Evolutionary conservation across 495 filamentous ascomycete species (phyloP), one percentile per base, ranked within the genome.

Genomic region (Trichoderma gamsii): DNA sequence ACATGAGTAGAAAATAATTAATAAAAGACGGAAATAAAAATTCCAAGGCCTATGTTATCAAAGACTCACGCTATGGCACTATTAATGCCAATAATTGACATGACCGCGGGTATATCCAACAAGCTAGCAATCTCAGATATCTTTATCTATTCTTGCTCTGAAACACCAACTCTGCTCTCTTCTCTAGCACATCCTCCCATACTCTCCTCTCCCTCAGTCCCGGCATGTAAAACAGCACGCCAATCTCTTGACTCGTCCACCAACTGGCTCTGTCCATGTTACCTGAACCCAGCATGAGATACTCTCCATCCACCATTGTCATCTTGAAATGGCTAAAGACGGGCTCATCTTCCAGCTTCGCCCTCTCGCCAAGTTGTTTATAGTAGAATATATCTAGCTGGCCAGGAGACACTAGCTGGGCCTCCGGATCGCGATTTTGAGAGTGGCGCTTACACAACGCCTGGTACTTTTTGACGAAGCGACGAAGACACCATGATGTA

Each of bases 251-350:
- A 70, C 86, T 89, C 13, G 90, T 91, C 71, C 81, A 91, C 87
- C 88, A 92, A 72, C 87, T 90, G 21, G 90, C 88, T 0, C 89
- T 81, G 76, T 93, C 90, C 81, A 89, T 83, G 72, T 93, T 93
- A 38, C 88, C 89, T 68, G 88, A 91, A 1, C 90, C 90, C 13
- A 92, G 78, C 8, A 93, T 79, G 16, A 83, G 78, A 35, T 84
- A 81, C 67, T 83, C 76, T 7, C 74, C 77, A 74, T 93, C 90
- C 6, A 91, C 79, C 32, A 90, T 77, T 16, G 81, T 84, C 46
- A 90, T 76, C 72, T 92, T 93, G 35, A 92, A 76, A 76, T 93
- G 90, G n/a, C 83, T 85, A 69, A 90, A 86, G 46, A 85, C 82
- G 6, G 88, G 88, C 69, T 87, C 83, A 63, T 80, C 78, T 12